These are phyloP conservation scores for Pseudopithomyces chartarum DNA, from an alignment of 2,329 filamentous ascomycete genomes.

Conservation along the genomic window DNA sequence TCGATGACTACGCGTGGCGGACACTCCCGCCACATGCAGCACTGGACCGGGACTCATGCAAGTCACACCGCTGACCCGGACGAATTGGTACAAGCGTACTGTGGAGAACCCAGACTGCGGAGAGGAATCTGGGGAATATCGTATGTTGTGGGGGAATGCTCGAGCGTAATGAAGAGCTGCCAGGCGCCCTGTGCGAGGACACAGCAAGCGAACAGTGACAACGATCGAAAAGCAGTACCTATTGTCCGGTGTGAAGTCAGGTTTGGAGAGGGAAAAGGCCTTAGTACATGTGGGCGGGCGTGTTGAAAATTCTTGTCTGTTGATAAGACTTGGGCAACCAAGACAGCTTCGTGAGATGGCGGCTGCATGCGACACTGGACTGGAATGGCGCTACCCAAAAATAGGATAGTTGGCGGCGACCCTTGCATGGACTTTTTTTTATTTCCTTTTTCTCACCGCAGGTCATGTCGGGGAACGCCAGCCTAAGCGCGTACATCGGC, in stretches of 20 bases:
- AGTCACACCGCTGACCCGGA: slow-evolving; percentile 23
- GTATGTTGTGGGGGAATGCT: slow-evolving; percentile 26
- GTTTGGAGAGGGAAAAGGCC: neutral
- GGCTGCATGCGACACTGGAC: slow-evolving; percentile 7
- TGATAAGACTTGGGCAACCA: neutral
- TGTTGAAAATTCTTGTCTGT: neutral
- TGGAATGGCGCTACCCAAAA: slow-evolving; percentile 14
- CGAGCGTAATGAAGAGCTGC: slow-evolving; percentile 21
- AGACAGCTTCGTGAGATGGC: neutral
- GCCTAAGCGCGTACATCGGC: slow-evolving; percentile 6
- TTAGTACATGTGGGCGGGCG: neutral
- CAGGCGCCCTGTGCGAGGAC: slow-evolving; percentile 22
- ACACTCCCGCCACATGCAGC: slow-evolving; percentile 8
- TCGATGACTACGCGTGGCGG: slow-evolving; percentile 4
- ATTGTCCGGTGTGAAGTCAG: neutral
- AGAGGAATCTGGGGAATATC: slow-evolving; percentile 33
- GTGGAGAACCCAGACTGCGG: slow-evolving; percentile 24
- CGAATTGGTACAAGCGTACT: slow-evolving; percentile 36
- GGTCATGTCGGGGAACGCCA: slow-evolving; percentile 9
- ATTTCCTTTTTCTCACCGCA: slow-evolving; percentile 14
- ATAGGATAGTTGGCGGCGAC: slow-evolving; percentile 9
- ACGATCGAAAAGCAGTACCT: neutral
- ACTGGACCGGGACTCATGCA: slow-evolving; percentile 15
- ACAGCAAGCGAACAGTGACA: neutral
- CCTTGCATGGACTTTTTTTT: slow-evolving; percentile 7